Base-by-base conservation (phyloP, 179 eudicot species). In the Vitellaria paradoxa region DNA sequence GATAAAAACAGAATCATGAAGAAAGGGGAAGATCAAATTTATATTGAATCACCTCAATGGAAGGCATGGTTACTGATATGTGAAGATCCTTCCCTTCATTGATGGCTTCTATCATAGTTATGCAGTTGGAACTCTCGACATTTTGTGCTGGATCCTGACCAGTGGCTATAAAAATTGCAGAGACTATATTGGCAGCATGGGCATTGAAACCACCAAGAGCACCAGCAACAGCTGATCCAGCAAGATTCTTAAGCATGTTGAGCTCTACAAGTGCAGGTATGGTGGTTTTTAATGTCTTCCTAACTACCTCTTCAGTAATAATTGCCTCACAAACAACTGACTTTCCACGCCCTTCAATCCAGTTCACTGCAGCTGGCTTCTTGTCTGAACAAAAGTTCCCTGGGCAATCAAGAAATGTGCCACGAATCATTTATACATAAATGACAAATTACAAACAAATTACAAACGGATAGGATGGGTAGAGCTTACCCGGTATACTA, bases 31-130 rank as follows among this genome's bases (percentile, higher is more conserved):
- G 30, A 74, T 8, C 9, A 23, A 17, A 11, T 52, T 37, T 24
- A 61, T 49, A 49, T 20, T n/a, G 10, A 45, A 21, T 86, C 57
- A 87, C 88, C 88, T 86, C 88, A 70, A 86, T 86, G 72, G 85
- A 83, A 15, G 88, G 88, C 88, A 86, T 86, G 26, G 88, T 78
- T 7, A 86, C 86, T 26, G 88, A 86, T 12, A 86, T 59, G 55
- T 86, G 88, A 70, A 86, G 88, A 72, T 86, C 86, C 69, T 79
- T 86, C n/a, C 88, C 88, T 60, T 80, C 81, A 53, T 86, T 86
- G 47, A 86, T 60, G 26, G 87, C 87, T 76, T 86, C 89, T 87
- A 86, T 86, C 88, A 86, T 86, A n/a, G 88, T 86, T 49, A 86
- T 86, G 76, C 88, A 86, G 78, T 83, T 84, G 40, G 88, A 86